Evolutionary conservation across 2,329 filamentous ascomycete genomes (phyloP), one percentile per base, ranked within the genome.

Genomic region (Fusarium sp.): DNA sequence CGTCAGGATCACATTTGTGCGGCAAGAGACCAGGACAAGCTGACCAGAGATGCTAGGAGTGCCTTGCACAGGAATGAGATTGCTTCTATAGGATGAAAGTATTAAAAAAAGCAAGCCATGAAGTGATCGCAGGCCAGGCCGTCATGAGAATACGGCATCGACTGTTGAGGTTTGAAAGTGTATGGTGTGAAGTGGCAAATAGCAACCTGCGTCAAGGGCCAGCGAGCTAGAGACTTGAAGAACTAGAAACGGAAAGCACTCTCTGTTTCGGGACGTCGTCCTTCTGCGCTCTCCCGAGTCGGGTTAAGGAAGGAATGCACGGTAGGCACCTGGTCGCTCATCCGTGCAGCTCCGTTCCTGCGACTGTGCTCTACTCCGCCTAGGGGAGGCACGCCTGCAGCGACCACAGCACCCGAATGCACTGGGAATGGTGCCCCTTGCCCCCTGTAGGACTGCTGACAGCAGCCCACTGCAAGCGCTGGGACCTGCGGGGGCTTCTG

Each of bases 391-490:
- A 25, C 14, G 14, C 57, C 57, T 60, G 57, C 57, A 66, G 62
- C 59, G 56, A 66, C 47, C 61, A 20, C 52, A 65, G 42, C 59
- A n/a, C 64, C 57, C 52, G 60, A 61, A 59, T 42, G 63, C 61
- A 58, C 69, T 66, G 65, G 65, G 6, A 11, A 57, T 61, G 22
- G 54, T 64, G 65, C 65, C 61, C 35, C 29, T 56, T 45, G 31
- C 35, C 50, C 54, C 42, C 52, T 56, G 31, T 71, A 66, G 74
- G 65, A 73, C 74, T 64, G 66, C 75, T 70, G 70, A 63, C 69
- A 76, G 78, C 75, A 79, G 77, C 66, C 71, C 70, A 63, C 42
- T 66, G 72, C 70, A 74, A 64, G 68, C 70, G 73, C 70, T 70
- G 65, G 63, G 50, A 58, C 33, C 47, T 69, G 42, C 31, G 63